These are phyloP conservation scores for Diaporthe ilicicola DNA, from an alignment of 2,329 filamentous ascomycete genomes.

Conservation along the genomic window DNA sequence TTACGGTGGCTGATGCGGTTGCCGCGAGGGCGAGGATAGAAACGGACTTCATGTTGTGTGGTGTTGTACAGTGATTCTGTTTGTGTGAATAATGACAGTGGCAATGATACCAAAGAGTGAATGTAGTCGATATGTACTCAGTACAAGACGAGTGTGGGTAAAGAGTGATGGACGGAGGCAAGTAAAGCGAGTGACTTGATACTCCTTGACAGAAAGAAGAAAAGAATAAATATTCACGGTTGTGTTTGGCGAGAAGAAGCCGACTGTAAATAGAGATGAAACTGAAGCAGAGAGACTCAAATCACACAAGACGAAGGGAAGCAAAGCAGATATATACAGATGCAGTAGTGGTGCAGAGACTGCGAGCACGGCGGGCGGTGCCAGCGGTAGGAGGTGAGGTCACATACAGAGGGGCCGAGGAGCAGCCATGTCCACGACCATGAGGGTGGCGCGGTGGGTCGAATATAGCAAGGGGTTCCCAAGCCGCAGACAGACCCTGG, in stretches of 20 bases:
- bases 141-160: slow-evolving; percentile 38
- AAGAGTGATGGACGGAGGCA: slow-evolving; percentile 46
- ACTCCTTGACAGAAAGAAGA: slow-evolving; percentile 46
- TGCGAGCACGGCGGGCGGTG: slow-evolving; percentile 6
- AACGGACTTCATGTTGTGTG: slow-evolving; percentile 61
- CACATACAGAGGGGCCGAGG: slow-evolving; percentile 8
- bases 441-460: slow-evolving; percentile 25
- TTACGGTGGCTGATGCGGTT: slow-evolving; percentile 58
- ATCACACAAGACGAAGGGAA: slow-evolving; percentile 5
- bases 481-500: slow-evolving; percentile 18
- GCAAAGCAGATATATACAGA: slow-evolving; percentile 30
- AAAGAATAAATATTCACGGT: slow-evolving; percentile 32
- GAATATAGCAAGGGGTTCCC: slow-evolving; percentile 25
- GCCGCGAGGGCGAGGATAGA: slow-evolving; percentile 61
- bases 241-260: slow-evolving; percentile 23
- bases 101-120: slow-evolving; percentile 23
- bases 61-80: slow-evolving; percentile 3
- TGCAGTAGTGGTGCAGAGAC: slow-evolving; percentile 11
- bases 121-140: slow-evolving; percentile 28
- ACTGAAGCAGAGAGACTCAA: slow-evolving; percentile 30
- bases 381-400: slow-evolving; percentile 22
- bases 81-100: slow-evolving; percentile 13
- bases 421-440: slow-evolving; percentile 24
- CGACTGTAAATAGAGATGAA: slow-evolving; percentile 31
- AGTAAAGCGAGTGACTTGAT: slow-evolving; percentile 67